These are phyloP conservation scores for Apostasia ramifera DNA, from an alignment of 106 monocot genomes.

Conservation along the genomic window DNA sequence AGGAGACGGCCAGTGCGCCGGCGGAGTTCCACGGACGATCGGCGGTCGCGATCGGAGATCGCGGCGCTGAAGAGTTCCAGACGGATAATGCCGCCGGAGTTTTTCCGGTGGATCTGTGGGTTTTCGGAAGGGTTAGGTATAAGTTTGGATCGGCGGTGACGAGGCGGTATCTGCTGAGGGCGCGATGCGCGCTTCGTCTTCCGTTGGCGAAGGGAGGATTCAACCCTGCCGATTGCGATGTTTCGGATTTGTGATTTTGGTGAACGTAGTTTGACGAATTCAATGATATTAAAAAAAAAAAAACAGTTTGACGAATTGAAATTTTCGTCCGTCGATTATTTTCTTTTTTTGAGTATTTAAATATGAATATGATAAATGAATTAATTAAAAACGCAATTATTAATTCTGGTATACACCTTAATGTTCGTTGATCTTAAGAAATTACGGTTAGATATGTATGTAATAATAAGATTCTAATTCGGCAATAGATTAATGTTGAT, in stretches of 20 bases:
- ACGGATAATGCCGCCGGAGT: not conserved
- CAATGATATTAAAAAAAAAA: too few relatives aligned
- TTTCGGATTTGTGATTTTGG: not conserved
- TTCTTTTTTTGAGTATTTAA: too few relatives aligned
- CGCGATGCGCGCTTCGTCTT: not conserved
- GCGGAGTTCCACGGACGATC: not conserved
- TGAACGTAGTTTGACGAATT: too few relatives aligned
- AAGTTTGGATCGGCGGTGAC: conserved; percentile 5
- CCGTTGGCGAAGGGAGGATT: conserved; percentile 1
- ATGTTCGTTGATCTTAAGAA: too few relatives aligned
- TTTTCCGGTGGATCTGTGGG: not conserved
- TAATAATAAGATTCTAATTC: too few relatives aligned
- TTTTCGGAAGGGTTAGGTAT: not conserved
- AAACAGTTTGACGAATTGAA: too few relatives aligned
- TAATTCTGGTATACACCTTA: too few relatives aligned
- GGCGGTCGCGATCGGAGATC: not conserved
- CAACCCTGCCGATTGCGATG: not conserved
- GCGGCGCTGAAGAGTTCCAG: not conserved
- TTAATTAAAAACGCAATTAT: too few relatives aligned
- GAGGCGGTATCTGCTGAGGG: not conserved
- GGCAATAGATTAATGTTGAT: too few relatives aligned
- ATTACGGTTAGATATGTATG: too few relatives aligned
- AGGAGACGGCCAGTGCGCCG: not conserved
- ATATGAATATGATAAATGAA: too few relatives aligned
- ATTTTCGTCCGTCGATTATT: too few relatives aligned